These are phyloP conservation scores for Pleurozium schreberi DNA, from an alignment of 225 moss, liverwort and hornwort genomes.

Conservation along the genomic window DNA sequence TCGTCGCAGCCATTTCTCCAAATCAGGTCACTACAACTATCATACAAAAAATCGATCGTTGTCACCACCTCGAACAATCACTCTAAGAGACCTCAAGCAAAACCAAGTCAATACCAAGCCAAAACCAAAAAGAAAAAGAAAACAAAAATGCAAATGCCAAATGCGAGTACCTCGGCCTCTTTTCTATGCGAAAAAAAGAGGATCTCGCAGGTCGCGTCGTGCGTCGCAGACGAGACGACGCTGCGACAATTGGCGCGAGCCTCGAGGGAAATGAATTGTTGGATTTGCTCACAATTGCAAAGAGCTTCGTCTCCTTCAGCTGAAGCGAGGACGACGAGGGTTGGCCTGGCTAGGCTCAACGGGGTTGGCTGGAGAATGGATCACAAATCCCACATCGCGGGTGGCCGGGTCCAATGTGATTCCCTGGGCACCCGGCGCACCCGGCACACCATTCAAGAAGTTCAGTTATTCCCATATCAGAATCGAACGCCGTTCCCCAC, in stretches of 20 bases:
- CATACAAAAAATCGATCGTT: background rate
- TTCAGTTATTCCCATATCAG: background rate
- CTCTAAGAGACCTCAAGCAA: background rate
- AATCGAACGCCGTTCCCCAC: background rate
- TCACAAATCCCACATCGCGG: background rate
- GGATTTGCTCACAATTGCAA: background rate
- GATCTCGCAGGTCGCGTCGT: background rate
- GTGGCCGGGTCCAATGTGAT: background rate
- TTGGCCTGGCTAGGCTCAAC: background rate
- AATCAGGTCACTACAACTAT: background rate
- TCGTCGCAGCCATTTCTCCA: slow-evolving; percentile 21
- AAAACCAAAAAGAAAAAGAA: background rate
- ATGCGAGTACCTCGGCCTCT: background rate
- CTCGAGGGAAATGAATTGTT: background rate
- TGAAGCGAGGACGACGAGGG: background rate
- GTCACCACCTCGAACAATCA: background rate
- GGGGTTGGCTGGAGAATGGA: slow-evolving; percentile 18
- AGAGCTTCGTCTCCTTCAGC: background rate
- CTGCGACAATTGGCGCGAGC: background rate
- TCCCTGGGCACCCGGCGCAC: background rate
- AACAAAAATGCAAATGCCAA: background rate
- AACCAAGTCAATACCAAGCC: background rate
- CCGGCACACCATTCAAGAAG: background rate
- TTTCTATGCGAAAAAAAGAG: background rate
- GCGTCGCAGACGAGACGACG: background rate